Conservation (phyloP, 179 eudicot genomes). For the Silene coronaria region DNA sequence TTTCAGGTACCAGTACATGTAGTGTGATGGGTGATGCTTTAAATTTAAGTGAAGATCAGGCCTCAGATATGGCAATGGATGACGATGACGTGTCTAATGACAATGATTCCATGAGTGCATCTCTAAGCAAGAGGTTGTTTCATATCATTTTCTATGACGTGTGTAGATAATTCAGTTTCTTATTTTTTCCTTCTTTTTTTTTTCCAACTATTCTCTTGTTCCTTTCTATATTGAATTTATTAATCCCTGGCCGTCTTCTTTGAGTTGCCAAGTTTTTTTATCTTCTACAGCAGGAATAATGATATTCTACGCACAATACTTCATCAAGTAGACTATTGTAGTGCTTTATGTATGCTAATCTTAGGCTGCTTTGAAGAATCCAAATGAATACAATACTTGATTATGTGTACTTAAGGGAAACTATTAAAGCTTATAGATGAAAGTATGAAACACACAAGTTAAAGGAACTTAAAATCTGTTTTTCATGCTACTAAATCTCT, state of each 20-base stretch:
- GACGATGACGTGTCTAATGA: slow-evolving; percentile 24
- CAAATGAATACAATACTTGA: slow-evolving; percentile 1
- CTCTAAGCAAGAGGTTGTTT: too few species aligned
- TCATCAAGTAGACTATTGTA: background rate
- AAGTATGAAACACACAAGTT: background rate
- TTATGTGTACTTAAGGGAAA: background rate
- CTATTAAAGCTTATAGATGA: slow-evolving; percentile 4
- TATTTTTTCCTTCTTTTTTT: too few species aligned
- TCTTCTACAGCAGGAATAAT: background rate
- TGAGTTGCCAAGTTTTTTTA: background rate
- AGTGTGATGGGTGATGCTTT: slow-evolving; percentile 8
- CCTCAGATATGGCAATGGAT: slow-evolving; percentile 20
- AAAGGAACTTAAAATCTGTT: slow-evolving; percentile 1
- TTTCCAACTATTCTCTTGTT: background rate
- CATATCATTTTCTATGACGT: too few species aligned
- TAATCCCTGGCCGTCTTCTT: background rate
- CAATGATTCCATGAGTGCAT: slow-evolving; percentile 7
- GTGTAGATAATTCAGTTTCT: too few species aligned
- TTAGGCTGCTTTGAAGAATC: background rate
- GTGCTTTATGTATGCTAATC: background rate
- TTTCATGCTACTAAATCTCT: too few species aligned
- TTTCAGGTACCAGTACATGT: slow-evolving; percentile 13
- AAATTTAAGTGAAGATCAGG: slow-evolving; percentile 26
- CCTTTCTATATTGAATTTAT: background rate
- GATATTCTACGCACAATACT: background rate